Percentiles rank a stretch among this genome's conserved stretches.
Evolutionary conservation across 2,329 filamentous ascomycete species (phyloP).

Genomic region (Aspergillus costaricaensis): DNA sequence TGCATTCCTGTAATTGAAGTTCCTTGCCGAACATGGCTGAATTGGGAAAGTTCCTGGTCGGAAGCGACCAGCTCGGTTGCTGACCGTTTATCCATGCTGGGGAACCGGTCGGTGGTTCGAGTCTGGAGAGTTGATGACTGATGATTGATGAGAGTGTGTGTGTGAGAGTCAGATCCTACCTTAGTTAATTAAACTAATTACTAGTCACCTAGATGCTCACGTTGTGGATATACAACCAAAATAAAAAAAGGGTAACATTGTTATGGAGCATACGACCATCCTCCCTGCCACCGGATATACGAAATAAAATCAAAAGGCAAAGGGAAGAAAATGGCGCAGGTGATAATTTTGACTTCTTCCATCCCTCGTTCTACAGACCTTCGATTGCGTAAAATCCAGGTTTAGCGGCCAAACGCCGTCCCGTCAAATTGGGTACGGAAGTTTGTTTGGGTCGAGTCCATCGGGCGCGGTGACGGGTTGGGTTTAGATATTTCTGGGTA

Average conservation of each 20-base stretch:
- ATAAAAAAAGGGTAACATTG: not conserved
- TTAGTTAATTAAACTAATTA: no score
- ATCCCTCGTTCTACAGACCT: slow-evolving; percentile 26
- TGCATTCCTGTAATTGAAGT: slow-evolving; percentile 5
- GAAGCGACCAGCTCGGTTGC: not conserved
- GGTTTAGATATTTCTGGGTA: not conserved
- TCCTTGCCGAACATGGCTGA: slow-evolving; percentile 2
- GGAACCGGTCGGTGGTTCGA: not conserved
- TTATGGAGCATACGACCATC: not conserved
- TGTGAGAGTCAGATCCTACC: not conserved
- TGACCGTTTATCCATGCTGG: slow-evolving; percentile 1
- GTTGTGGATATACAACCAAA: not conserved
- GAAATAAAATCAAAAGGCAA: no score
- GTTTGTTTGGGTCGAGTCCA: slow-evolving; percentile 7
- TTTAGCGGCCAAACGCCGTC: slow-evolving; percentile 17
- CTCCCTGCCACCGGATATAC: not conserved
- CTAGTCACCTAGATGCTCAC: not conserved
- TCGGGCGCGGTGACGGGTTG: not conserved
- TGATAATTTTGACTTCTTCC: slow-evolving; percentile 28
- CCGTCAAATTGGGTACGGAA: slow-evolving; percentile 21
- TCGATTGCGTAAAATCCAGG: slow-evolving; percentile 24
- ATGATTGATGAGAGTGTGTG: not conserved
- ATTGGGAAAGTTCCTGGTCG: slow-evolving; percentile 3
- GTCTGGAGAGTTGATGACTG: not conserved
- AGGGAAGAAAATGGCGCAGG: slow-evolving; percentile 13